Conservation (phyloP, 106 monocot genomes). For the Ottelia alismoides region DNA sequence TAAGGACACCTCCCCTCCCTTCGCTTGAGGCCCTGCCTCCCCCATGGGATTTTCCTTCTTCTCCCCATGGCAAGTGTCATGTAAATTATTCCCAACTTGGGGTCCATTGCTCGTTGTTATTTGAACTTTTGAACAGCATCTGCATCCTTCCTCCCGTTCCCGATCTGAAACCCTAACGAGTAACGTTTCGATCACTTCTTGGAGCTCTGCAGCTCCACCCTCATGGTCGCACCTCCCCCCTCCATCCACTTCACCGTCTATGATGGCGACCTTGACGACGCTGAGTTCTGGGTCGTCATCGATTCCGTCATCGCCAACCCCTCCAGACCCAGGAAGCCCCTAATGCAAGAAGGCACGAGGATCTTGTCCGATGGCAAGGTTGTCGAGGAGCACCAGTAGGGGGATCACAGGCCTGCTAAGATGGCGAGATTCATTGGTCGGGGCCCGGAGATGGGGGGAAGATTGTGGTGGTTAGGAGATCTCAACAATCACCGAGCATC, state of each 20-base stretch:
- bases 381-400: conserved; percentile 27
- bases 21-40: no score
- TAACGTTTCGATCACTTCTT: no score
- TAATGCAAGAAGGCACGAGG: not conserved
- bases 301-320: conserved; percentile 58
- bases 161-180: no score
- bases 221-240: conserved; percentile 4
- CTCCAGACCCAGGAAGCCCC: conserved; percentile 34
- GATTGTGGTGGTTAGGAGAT: conserved; percentile 23
- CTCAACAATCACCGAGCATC: conserved; percentile 2
- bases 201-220: no score
- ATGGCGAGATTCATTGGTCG: conserved; percentile 24
- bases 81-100: no score
- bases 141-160: no score
- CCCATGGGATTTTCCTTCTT: no score
- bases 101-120: no score
- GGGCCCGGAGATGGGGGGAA: conserved; percentile 7
- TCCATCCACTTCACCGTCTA: conserved; percentile 29
- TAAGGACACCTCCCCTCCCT: no score
- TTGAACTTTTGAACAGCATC: no score
- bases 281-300: conserved; percentile 89
- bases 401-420: conserved; percentile 30
- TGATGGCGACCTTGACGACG: conserved; percentile 72
- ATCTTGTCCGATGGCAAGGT: conserved; percentile 38
- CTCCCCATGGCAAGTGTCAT: no score